phyloP scores from a whole-genome alignment of 768 basidiomycete genomes.

The Hysterangium stoloniferum region DNA sequence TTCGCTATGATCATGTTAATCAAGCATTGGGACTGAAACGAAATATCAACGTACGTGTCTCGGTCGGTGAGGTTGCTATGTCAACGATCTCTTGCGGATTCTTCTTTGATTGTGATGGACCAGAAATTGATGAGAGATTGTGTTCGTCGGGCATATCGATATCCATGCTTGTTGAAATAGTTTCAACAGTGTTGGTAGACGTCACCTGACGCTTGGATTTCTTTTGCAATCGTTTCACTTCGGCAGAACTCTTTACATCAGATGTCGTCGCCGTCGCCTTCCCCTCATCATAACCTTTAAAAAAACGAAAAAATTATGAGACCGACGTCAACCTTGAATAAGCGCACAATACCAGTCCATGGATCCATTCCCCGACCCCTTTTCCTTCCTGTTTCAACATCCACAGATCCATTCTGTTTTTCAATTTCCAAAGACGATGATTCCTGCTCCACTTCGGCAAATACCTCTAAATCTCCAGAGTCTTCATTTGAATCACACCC shows the following conservation, averaged over 20 bases:
- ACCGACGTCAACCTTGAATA: background rate
- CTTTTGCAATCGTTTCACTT: background rate
- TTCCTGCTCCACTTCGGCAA: conserved; percentile 30
- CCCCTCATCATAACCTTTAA: conserved; percentile 9
- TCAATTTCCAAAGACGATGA: conserved; percentile 37
- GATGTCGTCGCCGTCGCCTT: background rate
- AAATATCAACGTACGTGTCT: conserved; percentile 16
- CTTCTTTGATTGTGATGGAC: conserved; percentile 11
- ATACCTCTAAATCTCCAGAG: background rate
- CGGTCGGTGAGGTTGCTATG: conserved; percentile 67
- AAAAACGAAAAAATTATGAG: background rate
- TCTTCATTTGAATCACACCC: background rate
- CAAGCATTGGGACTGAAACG: background rate
- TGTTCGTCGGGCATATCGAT: background rate
- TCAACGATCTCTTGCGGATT: conserved; percentile 43
- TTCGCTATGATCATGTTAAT: conserved; percentile 27
- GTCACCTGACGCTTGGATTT: conserved; percentile 18
- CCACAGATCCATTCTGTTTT: conserved; percentile 29
- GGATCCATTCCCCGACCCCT: conserved; percentile 12
- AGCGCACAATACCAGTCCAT: background rate
- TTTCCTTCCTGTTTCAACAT: conserved; percentile 34
- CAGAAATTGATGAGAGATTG: conserved; percentile 11
- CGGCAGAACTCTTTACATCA: background rate
- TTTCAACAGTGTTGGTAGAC: background rate
- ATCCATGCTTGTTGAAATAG: background rate